These are phyloP conservation scores for Zymoseptoria ardabiliae DNA, from an alignment of 2,329 filamentous ascomycete genomes.

Conservation along the genomic window DNA sequence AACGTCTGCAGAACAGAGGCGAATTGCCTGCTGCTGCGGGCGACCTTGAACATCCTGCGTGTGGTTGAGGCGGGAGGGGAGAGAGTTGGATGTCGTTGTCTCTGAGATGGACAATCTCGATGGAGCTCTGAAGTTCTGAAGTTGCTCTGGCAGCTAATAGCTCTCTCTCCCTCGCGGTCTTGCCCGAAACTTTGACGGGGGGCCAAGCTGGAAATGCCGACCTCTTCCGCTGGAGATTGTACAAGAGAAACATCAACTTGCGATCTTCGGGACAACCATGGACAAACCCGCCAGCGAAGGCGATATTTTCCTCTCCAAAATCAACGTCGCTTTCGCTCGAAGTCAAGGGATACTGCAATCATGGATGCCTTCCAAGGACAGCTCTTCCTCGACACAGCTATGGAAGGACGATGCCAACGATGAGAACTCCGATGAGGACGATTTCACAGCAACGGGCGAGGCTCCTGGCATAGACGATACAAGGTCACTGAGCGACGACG, in stretches of 20 bases:
- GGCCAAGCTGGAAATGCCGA: neutral
- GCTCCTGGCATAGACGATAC: conserved; percentile 10
- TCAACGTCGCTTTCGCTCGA: conserved; percentile 47
- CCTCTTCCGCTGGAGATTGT: neutral
- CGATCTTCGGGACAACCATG: neutral
- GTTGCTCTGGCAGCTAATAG: too few species aligned
- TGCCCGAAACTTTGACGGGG: too few species aligned
- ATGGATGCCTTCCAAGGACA: conserved; percentile 41
- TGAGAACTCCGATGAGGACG: conserved; percentile 45
- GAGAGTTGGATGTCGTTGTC: conserved; percentile 1
- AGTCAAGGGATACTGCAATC: conserved; percentile 49
- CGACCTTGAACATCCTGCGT: conserved; percentile 72
- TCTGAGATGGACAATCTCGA: conserved; percentile 1
- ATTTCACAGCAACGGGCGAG: conserved; percentile 35
- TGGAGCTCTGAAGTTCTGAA: too few species aligned
- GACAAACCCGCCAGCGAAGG: conserved; percentile 15
- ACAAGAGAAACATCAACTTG: neutral
- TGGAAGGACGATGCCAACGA: neutral
- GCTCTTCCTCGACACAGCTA: conserved; percentile 18
- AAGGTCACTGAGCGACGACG: conserved; percentile 5
- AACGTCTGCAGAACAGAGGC: conserved; percentile 71
- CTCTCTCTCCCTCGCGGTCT: neutral
- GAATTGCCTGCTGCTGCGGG: conserved; percentile 66
- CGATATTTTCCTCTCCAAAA: conserved; percentile 48
- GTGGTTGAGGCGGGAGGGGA: conserved; percentile 1